phyloP scores from a whole-genome alignment of 371 early-diverging fungal genomes.

The Capillidium rhysosporum region DNA sequence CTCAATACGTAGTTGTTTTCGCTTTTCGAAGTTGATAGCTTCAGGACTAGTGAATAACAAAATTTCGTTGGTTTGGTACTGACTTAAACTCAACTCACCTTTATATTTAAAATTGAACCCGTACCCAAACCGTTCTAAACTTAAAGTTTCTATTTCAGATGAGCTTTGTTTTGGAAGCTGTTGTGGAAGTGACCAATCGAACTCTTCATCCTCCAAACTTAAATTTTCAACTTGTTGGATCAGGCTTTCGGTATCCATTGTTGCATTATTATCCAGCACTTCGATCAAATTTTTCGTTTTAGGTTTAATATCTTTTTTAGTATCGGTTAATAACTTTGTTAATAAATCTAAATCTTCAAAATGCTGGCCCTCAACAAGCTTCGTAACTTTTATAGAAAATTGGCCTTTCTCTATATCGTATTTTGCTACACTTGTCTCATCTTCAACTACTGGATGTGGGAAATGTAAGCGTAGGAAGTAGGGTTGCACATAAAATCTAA shows the following conservation, averaged over 20 bases:
- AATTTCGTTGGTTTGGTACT: conserved; percentile 66
- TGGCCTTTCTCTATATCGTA: conserved; percentile 66
- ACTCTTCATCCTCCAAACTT: conserved; percentile 15
- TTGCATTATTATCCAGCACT: too few species aligned
- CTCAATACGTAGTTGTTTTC: conserved; percentile 36
- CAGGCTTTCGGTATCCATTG: too few species aligned
- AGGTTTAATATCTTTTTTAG: conserved; percentile 18
- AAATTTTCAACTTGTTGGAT: too few species aligned
- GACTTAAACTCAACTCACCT: conserved; percentile 52
- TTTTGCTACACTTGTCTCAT: conserved; percentile 57
- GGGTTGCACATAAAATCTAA: conserved; percentile 57
- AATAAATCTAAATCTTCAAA: conserved; percentile 79
- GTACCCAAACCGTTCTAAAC: conserved; percentile 25
- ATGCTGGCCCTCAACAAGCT: conserved; percentile 50
- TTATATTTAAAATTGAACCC: conserved; percentile 80
- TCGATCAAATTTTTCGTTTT: conserved; percentile 9
- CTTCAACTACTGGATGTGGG: conserved; percentile 63
- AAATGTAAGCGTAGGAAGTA: conserved; percentile 74
- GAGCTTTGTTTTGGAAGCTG: conserved; percentile 24
- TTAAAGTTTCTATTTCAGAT: not conserved
- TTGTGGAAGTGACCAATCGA: conserved; percentile 79
- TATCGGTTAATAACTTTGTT: conserved; percentile 51
- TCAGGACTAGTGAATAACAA: conserved; percentile 58
- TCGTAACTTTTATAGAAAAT: conserved; percentile 50
- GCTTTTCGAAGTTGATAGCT: conserved; percentile 30